phyloP scores from a whole-genome alignment of 768 basidiomycete genomes.

The Termitomyces sp. region DNA sequence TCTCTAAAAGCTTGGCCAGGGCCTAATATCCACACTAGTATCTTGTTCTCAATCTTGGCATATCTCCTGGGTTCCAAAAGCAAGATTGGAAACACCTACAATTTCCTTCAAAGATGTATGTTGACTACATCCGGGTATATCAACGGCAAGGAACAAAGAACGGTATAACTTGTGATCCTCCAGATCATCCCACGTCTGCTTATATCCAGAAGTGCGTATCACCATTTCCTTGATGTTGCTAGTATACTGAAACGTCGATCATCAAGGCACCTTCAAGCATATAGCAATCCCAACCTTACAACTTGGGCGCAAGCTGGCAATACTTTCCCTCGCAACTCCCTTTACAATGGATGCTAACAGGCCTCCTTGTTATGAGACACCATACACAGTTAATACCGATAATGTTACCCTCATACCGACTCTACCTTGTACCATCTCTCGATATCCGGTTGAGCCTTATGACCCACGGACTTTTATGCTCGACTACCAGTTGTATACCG shows the following conservation, averaged over 20 bases:
- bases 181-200: constrained; percentile 66
- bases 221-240: not conserved
- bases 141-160: constrained; percentile 70
- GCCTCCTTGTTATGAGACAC: not conserved
- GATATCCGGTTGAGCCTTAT: not conserved
- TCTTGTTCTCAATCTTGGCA: constrained; percentile 81
- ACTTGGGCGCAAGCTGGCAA: constrained; percentile 80
- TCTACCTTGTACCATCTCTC: not conserved
- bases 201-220: constrained; percentile 64
- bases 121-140: constrained; percentile 90
- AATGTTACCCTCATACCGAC: not conserved
- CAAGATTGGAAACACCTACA: constrained; percentile 65
- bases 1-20: not conserved
- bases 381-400: constrained; percentile 4
- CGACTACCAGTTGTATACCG: not conserved
- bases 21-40: constrained; percentile 39
- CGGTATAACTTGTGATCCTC: constrained; percentile 77
- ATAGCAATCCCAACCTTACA: constrained; percentile 78
- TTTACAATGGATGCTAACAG: constrained; percentile 37
- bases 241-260: not conserved
- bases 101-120: constrained; percentile 77
- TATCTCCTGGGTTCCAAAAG: constrained; percentile 71
- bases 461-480: not conserved
- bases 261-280: constrained; percentile 44
- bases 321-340: constrained; percentile 64